A percentile compares a stretch with the other conserved stretches of the same genome.
These are phyloP conservation scores for Alternaria burnsii DNA, from an alignment of 2,329 filamentous ascomycete genomes.

Conservation along the genomic window DNA sequence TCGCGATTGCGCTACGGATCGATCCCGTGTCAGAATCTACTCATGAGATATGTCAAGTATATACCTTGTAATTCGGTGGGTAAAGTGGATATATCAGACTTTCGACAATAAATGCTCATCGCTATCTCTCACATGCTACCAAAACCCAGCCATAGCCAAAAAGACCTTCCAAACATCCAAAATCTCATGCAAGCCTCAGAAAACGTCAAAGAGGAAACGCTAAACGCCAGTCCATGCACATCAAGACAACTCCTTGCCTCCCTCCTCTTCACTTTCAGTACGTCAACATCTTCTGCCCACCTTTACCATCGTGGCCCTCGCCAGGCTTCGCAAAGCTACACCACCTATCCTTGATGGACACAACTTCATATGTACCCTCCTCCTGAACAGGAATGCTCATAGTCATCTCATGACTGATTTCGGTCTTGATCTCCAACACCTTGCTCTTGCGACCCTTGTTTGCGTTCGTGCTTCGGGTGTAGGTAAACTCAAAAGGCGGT, in stretches of 20 bases:
- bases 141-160: neutral
- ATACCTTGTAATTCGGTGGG: neutral
- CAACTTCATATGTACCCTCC: slow-evolving; percentile 97
- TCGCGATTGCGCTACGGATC: slow-evolving; percentile 2
- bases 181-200: neutral
- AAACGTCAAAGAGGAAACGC: slow-evolving; percentile 3
- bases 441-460: slow-evolving; percentile 66
- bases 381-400: slow-evolving; percentile 86
- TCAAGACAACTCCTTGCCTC: neutral
- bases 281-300: slow-evolving; percentile 52
- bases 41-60: neutral
- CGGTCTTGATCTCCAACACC: slow-evolving; percentile 89
- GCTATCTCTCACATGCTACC: neutral
- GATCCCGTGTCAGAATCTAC: neutral
- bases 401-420: slow-evolving; percentile 80
- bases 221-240: slow-evolving; percentile 8
- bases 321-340: slow-evolving; percentile 85
- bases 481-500: slow-evolving; percentile 97
- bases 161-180: neutral
- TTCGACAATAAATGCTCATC: neutral
- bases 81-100: neutral
- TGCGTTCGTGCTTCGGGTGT: slow-evolving; percentile 89
- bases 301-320: slow-evolving; percentile 46
- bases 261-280: slow-evolving; percentile 31
- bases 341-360: slow-evolving; percentile 91